Evolutionary conservation across 164 flowering plant genomes (phyloP).

Genomic region (Kalanchoe fedtschenkoi): DNA sequence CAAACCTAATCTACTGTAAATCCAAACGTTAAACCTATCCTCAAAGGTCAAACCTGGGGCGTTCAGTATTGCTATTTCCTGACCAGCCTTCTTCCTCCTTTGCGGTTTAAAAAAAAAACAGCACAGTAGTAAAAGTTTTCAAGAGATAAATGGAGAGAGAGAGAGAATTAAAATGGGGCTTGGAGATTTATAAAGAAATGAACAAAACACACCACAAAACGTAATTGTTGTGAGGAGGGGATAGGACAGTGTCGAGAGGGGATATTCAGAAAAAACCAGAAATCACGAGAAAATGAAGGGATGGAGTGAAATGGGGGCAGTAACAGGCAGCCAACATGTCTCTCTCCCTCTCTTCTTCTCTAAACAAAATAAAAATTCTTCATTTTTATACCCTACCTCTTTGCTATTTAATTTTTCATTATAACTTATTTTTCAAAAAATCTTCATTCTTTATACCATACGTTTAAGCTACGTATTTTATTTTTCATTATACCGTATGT

Average conservation of each 20-base stretch:
- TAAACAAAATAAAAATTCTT: no score
- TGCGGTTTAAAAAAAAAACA: not conserved
- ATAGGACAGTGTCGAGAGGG: slow-evolving; percentile 14
- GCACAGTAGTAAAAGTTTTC: not conserved
- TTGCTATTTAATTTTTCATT: no score
- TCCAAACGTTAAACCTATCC: no score
- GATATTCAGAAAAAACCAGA: slow-evolving; percentile 4
- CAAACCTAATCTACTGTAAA: no score
- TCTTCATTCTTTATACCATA: no score
- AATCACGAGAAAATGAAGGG: slow-evolving; percentile 32
- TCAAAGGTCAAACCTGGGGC: not conserved
- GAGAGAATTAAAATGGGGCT: not conserved
- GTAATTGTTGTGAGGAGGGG: slow-evolving; percentile 6
- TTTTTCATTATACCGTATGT: no score
- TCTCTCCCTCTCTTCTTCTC: no score
- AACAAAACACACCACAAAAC: slow-evolving; percentile 4
- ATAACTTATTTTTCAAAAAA: no score
- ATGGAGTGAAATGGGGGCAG: slow-evolving; percentile 18
- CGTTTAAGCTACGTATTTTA: no score
- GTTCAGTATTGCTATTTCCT: not conserved
- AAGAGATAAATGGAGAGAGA: not conserved
- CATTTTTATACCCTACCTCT: no score
- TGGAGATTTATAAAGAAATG: slow-evolving; percentile 15
- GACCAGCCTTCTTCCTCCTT: not conserved
- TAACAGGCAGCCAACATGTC: slow-evolving; percentile 19